Evolutionary conservation across 176 grass and related monocot species (phyloP), one percentile per base, ranked within the genome.

Genomic region (Triticum urartu): DNA sequence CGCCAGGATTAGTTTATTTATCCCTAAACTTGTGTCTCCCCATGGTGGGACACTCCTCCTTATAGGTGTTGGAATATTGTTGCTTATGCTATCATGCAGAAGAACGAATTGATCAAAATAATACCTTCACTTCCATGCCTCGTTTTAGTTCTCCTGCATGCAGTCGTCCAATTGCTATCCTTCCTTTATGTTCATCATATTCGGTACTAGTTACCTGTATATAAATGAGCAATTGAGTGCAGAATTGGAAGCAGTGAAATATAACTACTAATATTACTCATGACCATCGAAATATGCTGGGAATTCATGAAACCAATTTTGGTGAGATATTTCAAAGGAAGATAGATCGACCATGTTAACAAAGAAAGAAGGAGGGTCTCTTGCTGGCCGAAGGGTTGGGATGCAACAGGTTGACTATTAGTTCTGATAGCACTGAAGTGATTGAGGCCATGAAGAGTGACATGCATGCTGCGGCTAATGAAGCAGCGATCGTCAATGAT

Each of bases 161-260:
- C 82, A 98, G 82, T 78, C 93, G 90, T 64, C 93, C 96, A 89
- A 98, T 94, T 50, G 96, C 96, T 92, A 98, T 98, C 83, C 94
- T 94, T 75, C 96, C 96, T 91, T 98, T 98, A 87, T 98, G 96
- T 30, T 95, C 96, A 87, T 98, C 96, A 78, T 98, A 98, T 77
- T 98, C 96, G 72, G 91, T 98, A 62, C 91, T 98, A 64, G 96
- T 92, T 28, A 98, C 96, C 96, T 98, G 79, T 39, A 85, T 25
- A 74, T 38, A 9, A 79, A 86, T 86, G 70, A 83, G 35, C 30
- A 78, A 79, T 83, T 86, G 39, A 83, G 45, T 17, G 78, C 24
- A 54, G 39, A 78, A 45, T 20, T 79, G 65, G 32, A 79, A 63
- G 54, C 39, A 72, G 72, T 73, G 12, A 66, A 83, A 72, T 2